Base-by-base conservation (phyloP, 192 early-diverging fungal genomes). In the Backusella australiensis region DNA sequence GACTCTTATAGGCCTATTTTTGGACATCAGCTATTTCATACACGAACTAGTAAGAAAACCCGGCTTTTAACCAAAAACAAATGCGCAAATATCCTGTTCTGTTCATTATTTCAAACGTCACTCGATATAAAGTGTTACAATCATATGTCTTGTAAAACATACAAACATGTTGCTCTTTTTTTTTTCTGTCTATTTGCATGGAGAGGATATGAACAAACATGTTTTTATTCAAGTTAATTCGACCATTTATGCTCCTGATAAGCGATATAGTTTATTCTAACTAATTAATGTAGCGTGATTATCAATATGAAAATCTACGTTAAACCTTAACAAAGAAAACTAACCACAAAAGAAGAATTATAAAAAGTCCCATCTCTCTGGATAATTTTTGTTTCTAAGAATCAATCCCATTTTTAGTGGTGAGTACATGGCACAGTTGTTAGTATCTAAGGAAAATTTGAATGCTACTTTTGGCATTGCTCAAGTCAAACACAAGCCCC, bases 331-430 rank as follows among this genome's bases (percentile, higher is more conserved):
- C n/a, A 56, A 56, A 56, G n/a, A 56, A 56, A 56, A 56, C 53
- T 56, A 56, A 56, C 53, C 53, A 56, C 53, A 56, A 56, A 56
- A 21, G 53, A 56, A n/a, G 53, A 56, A 56, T 21, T 56, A 56
- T 56, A 52, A 21, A 56, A 32, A 32, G 0, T 3, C 21, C n/a
- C 53, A 56, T 21, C 53, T 6, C 21, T 21, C 8, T 56, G 19
- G 8, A 56, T 19, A 56, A 44, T 44, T 44, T 15, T 44, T 44
- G 15, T 0, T 44, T 44, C 15, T 44, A 44, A 44, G 42, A 44
- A 44, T 17, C 42, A 44, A 17, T 44, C 42, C 42, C 42, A 44
- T 44, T 44, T 44, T 44, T 44, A 44, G 42, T 44, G 15, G 42
- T 44, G 42, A 44, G 15, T 44, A 44, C 42, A 44, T 44, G 15